phyloP scores from a whole-genome alignment of 208 protist genomes.

The Acanthamoeba castellanii region DNA sequence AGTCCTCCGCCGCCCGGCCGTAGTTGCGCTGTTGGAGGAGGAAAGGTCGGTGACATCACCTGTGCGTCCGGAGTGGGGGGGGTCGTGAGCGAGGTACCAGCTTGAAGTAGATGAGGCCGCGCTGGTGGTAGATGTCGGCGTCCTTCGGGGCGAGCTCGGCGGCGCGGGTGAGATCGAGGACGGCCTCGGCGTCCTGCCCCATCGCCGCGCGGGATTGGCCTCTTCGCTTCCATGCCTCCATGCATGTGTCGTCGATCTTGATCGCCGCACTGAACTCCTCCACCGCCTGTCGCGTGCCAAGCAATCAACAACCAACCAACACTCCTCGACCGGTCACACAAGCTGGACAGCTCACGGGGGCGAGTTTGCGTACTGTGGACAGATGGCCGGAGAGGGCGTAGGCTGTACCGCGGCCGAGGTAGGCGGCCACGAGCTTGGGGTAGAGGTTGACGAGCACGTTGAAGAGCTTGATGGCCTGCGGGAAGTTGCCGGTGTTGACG shows the following conservation, averaged over 20 bases:
- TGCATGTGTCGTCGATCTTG: constrained; percentile 35
- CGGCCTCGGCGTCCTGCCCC: constrained; percentile 49
- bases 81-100: constrained; percentile 27
- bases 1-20: constrained; percentile 78
- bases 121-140: constrained; percentile 78
- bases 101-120: constrained; percentile 81
- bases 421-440: constrained; percentile 66
- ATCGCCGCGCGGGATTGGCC: constrained; percentile 48
- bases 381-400: constrained; percentile 47
- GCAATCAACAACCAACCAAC: background rate
- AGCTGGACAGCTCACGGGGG: background rate
- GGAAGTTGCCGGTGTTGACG: constrained; percentile 69
- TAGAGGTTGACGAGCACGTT: constrained; percentile 51
- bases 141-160: constrained; percentile 46
- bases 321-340: background rate
- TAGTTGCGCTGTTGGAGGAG: constrained; percentile 79
- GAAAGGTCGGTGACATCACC: too few species aligned
- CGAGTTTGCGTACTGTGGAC: background rate
- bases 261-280: constrained; percentile 54
- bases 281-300: background rate
- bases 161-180: constrained; percentile 45
- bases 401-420: constrained; percentile 64
- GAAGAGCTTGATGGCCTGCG: constrained; percentile 49
- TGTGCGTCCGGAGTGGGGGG: too few species aligned
- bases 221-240: constrained; percentile 74